A percentile compares a stretch with the other conserved stretches of the same genome.
These are phyloP conservation scores for Geum urbanum DNA, from an alignment of 306 rosid genomes.

Conservation along the genomic window DNA sequence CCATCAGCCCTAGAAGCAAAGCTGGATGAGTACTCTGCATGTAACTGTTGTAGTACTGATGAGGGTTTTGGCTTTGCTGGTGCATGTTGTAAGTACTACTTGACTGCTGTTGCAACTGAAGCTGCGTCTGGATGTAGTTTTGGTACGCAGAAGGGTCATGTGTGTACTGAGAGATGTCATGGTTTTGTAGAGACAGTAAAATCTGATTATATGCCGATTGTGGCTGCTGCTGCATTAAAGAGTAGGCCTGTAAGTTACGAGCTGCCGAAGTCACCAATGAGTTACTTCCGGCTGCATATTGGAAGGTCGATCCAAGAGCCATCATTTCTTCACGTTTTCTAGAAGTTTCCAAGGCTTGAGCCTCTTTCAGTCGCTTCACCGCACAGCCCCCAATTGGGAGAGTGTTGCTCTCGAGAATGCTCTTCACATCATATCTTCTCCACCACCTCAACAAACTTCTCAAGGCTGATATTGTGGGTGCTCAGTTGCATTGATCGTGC, in stretches of 20 bases:
- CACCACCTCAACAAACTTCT: too few species aligned
- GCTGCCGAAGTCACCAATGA: constrained; percentile 13
- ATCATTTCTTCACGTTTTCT: constrained; percentile 81
- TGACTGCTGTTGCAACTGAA: too few species aligned
- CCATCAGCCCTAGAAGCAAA: constrained; percentile 73
- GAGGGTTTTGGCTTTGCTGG: too few species aligned
- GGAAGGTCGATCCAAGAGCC: constrained; percentile 55
- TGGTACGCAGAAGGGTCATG: too few species aligned
- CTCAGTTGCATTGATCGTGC: too few species aligned
- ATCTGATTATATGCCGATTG: constrained; percentile 38
- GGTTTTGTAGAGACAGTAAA: constrained; percentile 47
- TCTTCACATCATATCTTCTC: too few species aligned
- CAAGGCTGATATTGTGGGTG: too few species aligned
- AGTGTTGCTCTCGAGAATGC: too few species aligned
- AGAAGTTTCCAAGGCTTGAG: constrained; percentile 81
- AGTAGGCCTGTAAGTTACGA: constrained; percentile 43
- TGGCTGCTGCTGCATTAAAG: constrained; percentile 48
- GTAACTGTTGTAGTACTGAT: too few species aligned
- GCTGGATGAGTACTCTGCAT: constrained; percentile 63
- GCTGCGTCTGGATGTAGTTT: too few species aligned
- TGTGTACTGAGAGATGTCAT: too few species aligned
- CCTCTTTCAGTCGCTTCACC: constrained; percentile 83
- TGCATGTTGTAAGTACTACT: too few species aligned
- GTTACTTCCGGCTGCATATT: constrained; percentile 47
- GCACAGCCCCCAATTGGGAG: constrained; percentile 98